phyloP scores from a whole-genome alignment of 345 rosid species.

The Iberis pinnata region DNA sequence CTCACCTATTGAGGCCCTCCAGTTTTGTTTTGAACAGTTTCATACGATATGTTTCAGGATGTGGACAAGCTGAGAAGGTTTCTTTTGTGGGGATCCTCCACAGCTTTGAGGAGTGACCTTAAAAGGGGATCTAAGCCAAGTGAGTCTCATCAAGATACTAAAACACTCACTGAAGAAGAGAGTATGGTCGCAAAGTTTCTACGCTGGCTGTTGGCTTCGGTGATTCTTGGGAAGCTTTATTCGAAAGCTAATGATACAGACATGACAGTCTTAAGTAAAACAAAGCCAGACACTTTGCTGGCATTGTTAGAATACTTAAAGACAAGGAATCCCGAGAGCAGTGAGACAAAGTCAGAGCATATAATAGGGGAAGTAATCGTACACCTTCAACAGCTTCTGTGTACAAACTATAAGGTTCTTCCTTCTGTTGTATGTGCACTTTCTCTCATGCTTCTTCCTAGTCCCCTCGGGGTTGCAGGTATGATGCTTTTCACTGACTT shows the following conservation, averaged over 20 bases:
- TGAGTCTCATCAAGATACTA: slow-evolving; percentile 23
- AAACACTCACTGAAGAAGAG: slow-evolving; percentile 40
- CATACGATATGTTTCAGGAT: slow-evolving; percentile 41
- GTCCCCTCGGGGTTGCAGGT: slow-evolving; percentile 40
- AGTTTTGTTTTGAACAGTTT: slow-evolving; percentile 14
- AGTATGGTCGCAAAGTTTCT: slow-evolving; percentile 55
- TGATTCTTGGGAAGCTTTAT: slow-evolving; percentile 57
- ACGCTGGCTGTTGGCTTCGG: slow-evolving; percentile 81
- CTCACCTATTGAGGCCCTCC: slow-evolving; percentile 3
- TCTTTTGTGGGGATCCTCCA: slow-evolving; percentile 63
- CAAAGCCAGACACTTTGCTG: slow-evolving; percentile 35
- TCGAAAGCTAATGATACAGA: slow-evolving; percentile 22
- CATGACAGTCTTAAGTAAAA: slow-evolving; percentile 22
- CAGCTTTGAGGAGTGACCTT: slow-evolving; percentile 50
- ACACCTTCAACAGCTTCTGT: slow-evolving; percentile 56
- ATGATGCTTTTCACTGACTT: slow-evolving; percentile 23
- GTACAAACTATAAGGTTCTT: slow-evolving; percentile 35
- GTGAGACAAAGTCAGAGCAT: slow-evolving; percentile 30
- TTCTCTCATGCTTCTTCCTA: slow-evolving; percentile 41
- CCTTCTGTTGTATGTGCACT: slow-evolving; percentile 68
- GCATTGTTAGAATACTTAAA: slow-evolving; percentile 38
- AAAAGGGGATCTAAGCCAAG: slow-evolving; percentile 19
- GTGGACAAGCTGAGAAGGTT: slow-evolving; percentile 52
- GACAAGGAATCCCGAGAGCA: slow-evolving; percentile 29
- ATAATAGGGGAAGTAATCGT: slow-evolving; percentile 44